A percentile compares a stretch with the other conserved stretches of the same genome.
Evolutionary conservation across 352 stramenopile species (phyloP).

Genomic region (Phytophthora multivora): DNA sequence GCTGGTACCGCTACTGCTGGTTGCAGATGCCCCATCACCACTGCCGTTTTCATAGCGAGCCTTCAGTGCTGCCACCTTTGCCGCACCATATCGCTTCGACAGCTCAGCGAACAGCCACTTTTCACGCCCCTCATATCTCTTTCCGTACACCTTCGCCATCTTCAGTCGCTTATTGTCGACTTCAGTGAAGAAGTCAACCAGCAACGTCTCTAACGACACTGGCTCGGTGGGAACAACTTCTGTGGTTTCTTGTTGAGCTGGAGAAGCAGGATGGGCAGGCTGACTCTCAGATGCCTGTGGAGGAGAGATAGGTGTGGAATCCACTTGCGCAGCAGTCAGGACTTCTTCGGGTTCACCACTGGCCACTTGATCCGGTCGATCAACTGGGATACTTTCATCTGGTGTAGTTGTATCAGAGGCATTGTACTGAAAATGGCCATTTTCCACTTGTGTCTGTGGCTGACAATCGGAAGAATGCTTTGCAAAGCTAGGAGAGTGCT

Average conservation of each 20-base stretch:
- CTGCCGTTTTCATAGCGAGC: slow-evolving; percentile 27
- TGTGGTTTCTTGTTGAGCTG: slow-evolving; percentile 1
- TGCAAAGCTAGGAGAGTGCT: background rate
- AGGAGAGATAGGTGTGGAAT: background rate
- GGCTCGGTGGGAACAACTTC: background rate
- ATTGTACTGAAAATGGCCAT: background rate
- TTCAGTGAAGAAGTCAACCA: slow-evolving; percentile 67
- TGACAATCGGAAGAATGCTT: background rate
- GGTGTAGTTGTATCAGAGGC: background rate
- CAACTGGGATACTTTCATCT: background rate
- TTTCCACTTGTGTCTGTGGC: background rate
- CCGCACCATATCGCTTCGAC: slow-evolving; percentile 60
- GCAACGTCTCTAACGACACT: slow-evolving; percentile 54
- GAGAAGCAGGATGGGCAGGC: background rate
- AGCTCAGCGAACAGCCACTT: slow-evolving; percentile 72
- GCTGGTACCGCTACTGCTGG: background rate
- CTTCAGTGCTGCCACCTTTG: slow-evolving; percentile 51
- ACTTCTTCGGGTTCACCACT: background rate
- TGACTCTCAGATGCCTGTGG: background rate
- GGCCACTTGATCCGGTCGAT: background rate
- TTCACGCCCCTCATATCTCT: slow-evolving; percentile 68
- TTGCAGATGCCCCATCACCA: background rate
- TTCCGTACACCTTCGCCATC: slow-evolving; percentile 71
- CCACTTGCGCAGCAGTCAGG: background rate
- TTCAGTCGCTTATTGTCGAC: slow-evolving; percentile 62